Base-by-base conservation (phyloP, 768 basidiomycete genomes). In the Russula abietina region DNA sequence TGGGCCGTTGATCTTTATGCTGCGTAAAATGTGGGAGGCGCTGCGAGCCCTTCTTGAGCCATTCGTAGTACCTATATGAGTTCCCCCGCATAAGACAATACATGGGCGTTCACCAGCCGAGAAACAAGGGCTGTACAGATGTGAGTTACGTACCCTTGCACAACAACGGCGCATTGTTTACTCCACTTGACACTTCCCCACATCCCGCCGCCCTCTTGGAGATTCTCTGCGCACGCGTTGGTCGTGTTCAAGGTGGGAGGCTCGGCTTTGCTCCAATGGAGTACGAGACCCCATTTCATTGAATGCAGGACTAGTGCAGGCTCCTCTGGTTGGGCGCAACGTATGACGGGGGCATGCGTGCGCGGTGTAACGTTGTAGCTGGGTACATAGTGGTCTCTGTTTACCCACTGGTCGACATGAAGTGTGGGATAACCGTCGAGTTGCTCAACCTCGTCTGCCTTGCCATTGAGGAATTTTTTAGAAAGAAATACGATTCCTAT, bases 211-310 rank as follows among this genome's bases (percentile, higher is more conserved):
- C 87, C 82, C 52, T 86, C 83, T 6, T 86, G 70, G 33, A 98
- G 78, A 57, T 86, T 88, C 74, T 98, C 96, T 2, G 85, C 79
- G 22, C 93, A 84, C 0, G 95, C 94, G 67, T 98, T 98, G 64
- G 90, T 96, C 0, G 95, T 97, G 68, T 83, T 91, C 46, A 93
- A 74, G 0, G 78, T 77, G 55, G 81, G 82, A 65, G 87, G 83
- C 65, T 94, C 90, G 58, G 81, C 77, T 70, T 91, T 91, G 70
- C 79, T 83, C 87, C 87, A 94, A 70, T 89, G 85, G 0, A 90
- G 92, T 2, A 93, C 83, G 1, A 95, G 78, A 8, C 95, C 94
- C 94, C 94, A 98, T 62, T 81, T 86, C 91, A 92, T 93, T 0
- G 88, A 87, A 41, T 91, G 89, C 65, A 95, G 71, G 26, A 88